phyloP scores from a whole-genome alignment of 2,329 filamentous ascomycete genomes.

The Pseudogymnoascus sp. region DNA sequence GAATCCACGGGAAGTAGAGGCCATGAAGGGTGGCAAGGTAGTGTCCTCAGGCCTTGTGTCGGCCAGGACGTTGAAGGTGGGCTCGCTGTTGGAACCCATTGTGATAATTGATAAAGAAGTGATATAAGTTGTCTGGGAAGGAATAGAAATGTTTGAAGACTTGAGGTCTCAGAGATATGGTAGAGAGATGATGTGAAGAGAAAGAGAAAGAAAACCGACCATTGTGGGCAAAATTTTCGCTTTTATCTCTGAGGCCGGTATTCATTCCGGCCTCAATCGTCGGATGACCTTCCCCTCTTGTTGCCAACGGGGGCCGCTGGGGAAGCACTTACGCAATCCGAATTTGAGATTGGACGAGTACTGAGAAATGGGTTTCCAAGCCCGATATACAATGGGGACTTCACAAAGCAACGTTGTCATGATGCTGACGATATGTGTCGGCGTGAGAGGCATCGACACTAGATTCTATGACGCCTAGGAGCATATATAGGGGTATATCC shows the following conservation, averaged over 20 bases:
- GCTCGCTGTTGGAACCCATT: constrained; percentile 8
- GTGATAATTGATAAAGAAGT: constrained; percentile 18
- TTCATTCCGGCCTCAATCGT: constrained; percentile 8
- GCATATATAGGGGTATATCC: not conserved
- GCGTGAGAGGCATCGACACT: not conserved
- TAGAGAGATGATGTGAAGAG: not conserved
- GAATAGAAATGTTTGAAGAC: not conserved
- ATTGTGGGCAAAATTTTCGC: not conserved
- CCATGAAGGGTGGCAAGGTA: constrained; percentile 67
- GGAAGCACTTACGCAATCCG: not conserved
- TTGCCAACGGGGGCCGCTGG: not conserved
- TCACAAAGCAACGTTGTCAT: not conserved
- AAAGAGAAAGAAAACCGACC: not conserved
- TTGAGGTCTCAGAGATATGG: constrained; percentile 5
- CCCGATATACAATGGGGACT: not conserved
- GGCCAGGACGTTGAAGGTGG: constrained; percentile 50
- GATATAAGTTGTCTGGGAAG: not conserved
- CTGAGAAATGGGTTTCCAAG: not conserved
- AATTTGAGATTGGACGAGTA: constrained; percentile 2
- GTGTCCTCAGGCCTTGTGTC: constrained; percentile 55
- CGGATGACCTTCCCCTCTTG: constrained; percentile 1
- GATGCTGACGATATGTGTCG: not conserved
- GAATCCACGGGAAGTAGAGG: constrained; percentile 67
- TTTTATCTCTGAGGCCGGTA: constrained; percentile 9
- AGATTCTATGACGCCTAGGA: not conserved